Evolutionary conservation across 805 yeast species (phyloP).

Genomic region (Vanderwaltozyma yarrowii): DNA sequence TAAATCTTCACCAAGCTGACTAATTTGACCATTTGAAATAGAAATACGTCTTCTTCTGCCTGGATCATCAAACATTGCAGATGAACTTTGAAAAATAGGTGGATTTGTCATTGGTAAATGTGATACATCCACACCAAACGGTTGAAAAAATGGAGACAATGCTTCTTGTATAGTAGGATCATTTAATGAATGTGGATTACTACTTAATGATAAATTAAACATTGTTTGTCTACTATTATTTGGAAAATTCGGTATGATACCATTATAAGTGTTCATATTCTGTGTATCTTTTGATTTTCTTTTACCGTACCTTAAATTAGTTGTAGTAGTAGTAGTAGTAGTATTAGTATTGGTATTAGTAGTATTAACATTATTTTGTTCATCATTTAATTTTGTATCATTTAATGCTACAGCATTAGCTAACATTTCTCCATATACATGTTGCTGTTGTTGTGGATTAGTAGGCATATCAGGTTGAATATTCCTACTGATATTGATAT

Average conservation of each 20-base stretch:
- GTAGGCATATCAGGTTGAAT: too few relatives aligned
- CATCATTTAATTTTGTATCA: too few relatives aligned
- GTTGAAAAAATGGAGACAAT: slow-evolving; percentile 34
- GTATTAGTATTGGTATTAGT: too few relatives aligned
- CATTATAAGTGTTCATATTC: too few relatives aligned
- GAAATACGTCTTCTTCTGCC: slow-evolving; percentile 51
- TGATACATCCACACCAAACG: slow-evolving; percentile 35
- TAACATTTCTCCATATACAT: too few relatives aligned
- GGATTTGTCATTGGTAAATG: slow-evolving; percentile 38
- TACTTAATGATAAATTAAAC: not conserved
- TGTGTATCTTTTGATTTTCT: too few relatives aligned
- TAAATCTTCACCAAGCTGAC: slow-evolving; percentile 47
- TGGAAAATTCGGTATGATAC: not conserved
- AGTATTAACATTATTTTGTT: too few relatives aligned
- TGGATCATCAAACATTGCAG: slow-evolving; percentile 4
- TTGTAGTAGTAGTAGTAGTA: too few relatives aligned
- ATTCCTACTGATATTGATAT: too few relatives aligned
- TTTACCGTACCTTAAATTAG: too few relatives aligned
- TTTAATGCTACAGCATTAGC: too few relatives aligned
- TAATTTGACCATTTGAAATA: slow-evolving; percentile 77
- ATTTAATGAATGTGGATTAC: slow-evolving; percentile 21
- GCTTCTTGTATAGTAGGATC: slow-evolving; percentile 29
- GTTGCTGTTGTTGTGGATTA: too few relatives aligned
- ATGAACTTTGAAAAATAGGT: slow-evolving; percentile 37
- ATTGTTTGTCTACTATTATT: not conserved